A percentile compares a stretch with the other conserved stretches of the same genome.
phyloP scores from a whole-genome alignment of 768 basidiomycete genomes.

The Tricholoma furcatifolium region DNA sequence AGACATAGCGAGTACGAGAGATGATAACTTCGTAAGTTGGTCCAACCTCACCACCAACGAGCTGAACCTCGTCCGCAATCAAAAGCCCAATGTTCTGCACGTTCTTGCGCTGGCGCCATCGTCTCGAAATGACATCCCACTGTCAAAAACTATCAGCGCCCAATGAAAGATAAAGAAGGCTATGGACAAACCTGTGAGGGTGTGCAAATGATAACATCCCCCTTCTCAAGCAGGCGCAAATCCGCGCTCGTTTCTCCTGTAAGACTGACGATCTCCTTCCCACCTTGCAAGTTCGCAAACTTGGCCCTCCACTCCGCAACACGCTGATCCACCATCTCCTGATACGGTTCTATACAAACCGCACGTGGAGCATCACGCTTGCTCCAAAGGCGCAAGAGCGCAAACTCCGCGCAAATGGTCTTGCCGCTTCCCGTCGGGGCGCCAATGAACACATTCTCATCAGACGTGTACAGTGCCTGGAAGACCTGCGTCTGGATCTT shows the following conservation, averaged over 20 bases:
- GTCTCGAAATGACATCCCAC: conserved; percentile 94
- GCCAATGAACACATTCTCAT: conserved; percentile 96
- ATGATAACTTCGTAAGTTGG: conserved; percentile 96
- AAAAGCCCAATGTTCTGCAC: conserved; percentile 91
- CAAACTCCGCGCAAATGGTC: conserved; percentile 97
- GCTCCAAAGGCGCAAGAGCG: conserved; percentile 92
- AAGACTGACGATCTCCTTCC: conserved; percentile 90
- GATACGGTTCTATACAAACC: conserved; percentile 95
- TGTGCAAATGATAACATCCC: conserved; percentile 93
- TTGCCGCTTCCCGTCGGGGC: conserved; percentile 97
- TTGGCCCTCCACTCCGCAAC: conserved; percentile 88
- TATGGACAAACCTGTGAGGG: conserved; percentile 71
- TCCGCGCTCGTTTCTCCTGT: conserved; percentile 96
- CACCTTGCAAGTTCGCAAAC: conserved; percentile 79
- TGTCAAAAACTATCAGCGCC: conserved; percentile 27
- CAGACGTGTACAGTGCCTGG: conserved; percentile 94
- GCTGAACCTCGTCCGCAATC: conserved; percentile 94
- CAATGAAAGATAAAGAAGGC: not conserved
- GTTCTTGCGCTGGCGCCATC: conserved; percentile 97
- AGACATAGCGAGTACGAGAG: conserved; percentile 95
- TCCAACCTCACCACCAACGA: conserved; percentile 92
- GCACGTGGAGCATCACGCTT: conserved; percentile 79
- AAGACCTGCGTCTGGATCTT: conserved; percentile 99
- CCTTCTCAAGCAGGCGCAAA: conserved; percentile 83
- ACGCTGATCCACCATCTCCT: conserved; percentile 94